A percentile compares a stretch with the other conserved stretches of the same genome.
phyloP scores from a whole-genome alignment of 2,329 filamentous ascomycete species.

The Trichoderma sp. region DNA sequence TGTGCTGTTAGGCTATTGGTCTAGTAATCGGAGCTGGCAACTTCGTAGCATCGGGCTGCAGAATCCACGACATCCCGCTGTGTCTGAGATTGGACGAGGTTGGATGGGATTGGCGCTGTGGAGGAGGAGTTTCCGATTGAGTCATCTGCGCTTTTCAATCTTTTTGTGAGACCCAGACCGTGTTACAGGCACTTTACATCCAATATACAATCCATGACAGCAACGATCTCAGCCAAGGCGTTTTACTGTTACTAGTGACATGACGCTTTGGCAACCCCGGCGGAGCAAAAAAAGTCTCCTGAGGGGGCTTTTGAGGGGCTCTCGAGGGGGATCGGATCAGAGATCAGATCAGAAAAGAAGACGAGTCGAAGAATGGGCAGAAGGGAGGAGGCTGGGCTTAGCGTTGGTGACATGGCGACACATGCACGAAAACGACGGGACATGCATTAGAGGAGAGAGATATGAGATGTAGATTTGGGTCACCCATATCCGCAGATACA shows the following conservation, averaged over 20 bases:
- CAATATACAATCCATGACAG: not conserved
- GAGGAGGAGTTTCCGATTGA: not conserved
- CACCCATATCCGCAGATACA: not conserved
- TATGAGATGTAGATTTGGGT: slow-evolving; percentile 1
- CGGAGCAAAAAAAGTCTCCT: not conserved
- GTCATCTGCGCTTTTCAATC: not conserved
- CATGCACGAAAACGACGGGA: slow-evolving; percentile 1
- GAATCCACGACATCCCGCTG: not conserved
- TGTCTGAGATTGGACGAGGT: not conserved
- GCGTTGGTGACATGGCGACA: not conserved
- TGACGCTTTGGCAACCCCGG: not conserved
- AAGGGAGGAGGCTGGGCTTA: not conserved
- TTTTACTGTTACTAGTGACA: not conserved
- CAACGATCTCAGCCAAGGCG: not conserved
- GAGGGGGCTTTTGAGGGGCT: not conserved
- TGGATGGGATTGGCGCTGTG: not conserved
- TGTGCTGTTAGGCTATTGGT: not conserved
- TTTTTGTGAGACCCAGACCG: not conserved
- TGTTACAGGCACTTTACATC: not conserved
- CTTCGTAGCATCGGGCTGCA: not conserved
- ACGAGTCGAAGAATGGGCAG: not conserved
- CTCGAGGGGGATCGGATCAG: not conserved
- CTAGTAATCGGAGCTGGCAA: not conserved
- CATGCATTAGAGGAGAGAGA: not conserved
- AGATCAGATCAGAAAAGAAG: not conserved